phyloP scores from a whole-genome alignment of 208 protist genomes.

The Acanthamoeba culbertsoni region DNA sequence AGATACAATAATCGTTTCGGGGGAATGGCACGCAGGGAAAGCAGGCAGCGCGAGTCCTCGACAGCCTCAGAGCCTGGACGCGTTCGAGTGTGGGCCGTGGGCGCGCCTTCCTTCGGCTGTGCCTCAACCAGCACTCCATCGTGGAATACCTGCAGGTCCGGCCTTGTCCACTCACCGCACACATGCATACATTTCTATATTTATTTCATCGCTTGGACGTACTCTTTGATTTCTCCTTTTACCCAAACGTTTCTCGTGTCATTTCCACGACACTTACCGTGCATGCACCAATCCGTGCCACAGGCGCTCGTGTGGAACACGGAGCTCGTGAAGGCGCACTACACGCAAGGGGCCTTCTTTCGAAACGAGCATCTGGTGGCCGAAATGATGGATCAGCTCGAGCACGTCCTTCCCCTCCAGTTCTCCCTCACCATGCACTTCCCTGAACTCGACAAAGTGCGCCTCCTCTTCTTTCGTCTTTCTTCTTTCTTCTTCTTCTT shows the following conservation, averaged over 20 bases:
- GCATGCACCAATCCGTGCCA: neutral
- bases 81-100: neutral
- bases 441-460: neutral
- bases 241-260: too few species aligned
- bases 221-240: neutral
- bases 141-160: slow-evolving; percentile 7
- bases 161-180: neutral
- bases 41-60: neutral
- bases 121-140: neutral
- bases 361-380: neutral
- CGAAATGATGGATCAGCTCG: slow-evolving; percentile 1
- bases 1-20: neutral
- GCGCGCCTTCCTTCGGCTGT: neutral
- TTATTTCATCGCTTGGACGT: neutral
- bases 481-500: neutral
- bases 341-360: slow-evolving; percentile 9
- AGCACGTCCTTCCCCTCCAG: slow-evolving; percentile 8
- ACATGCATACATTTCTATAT: neutral
- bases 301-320: slow-evolving; percentile 1
- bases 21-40: neutral
- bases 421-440: slow-evolving; percentile 47
- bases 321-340: neutral
- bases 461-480: neutral
- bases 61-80: neutral
- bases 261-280: too few species aligned